Percentiles rank a stretch among this genome's conserved stretches.
These are phyloP conservation scores for Aspergillus incahuasiensis DNA, from an alignment of 495 filamentous ascomycete species.

Conservation along the genomic window DNA sequence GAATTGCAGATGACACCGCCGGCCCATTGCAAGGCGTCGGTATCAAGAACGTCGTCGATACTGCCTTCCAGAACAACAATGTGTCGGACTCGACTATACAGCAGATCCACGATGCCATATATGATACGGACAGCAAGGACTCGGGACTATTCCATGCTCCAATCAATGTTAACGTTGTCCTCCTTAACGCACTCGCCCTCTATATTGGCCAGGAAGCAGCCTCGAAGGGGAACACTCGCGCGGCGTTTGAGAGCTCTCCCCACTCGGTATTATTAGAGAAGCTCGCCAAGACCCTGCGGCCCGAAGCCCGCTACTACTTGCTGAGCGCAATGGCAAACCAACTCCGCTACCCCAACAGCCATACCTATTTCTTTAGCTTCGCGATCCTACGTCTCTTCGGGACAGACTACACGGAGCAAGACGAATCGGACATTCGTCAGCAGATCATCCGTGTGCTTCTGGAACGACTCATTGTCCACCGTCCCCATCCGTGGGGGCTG, in stretches of 20 bases:
- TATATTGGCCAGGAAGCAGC: slow-evolving; percentile 75
- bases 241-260: slow-evolving; percentile 68
- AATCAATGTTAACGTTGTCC: slow-evolving; percentile 60
- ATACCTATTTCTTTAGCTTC: slow-evolving; percentile 91
- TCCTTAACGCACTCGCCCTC: slow-evolving; percentile 77
- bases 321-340: slow-evolving; percentile 84
- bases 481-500: slow-evolving; percentile 94
- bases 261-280: slow-evolving; percentile 70
- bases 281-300: slow-evolving; percentile 65
- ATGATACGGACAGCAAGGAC: slow-evolving; percentile 46
- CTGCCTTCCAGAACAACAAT: slow-evolving; percentile 53
- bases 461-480: slow-evolving; percentile 81
- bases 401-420: slow-evolving; percentile 66
- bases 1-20: slow-evolving; percentile 57
- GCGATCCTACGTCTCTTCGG: slow-evolving; percentile 84
- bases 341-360: slow-evolving; percentile 80
- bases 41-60: slow-evolving; percentile 65
- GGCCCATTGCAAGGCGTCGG: slow-evolving; percentile 54
- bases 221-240: slow-evolving; percentile 51
- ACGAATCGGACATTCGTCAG: slow-evolving; percentile 78
- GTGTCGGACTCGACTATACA: slow-evolving; percentile 62
- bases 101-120: slow-evolving; percentile 64
- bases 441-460: slow-evolving; percentile 83
- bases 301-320: slow-evolving; percentile 81
- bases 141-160: slow-evolving; percentile 57